Percentiles rank a stretch among this genome's conserved stretches.
These are phyloP conservation scores for Beta vulgaris DNA, from an alignment of 148 eudicot genomes.

Conservation along the genomic window DNA sequence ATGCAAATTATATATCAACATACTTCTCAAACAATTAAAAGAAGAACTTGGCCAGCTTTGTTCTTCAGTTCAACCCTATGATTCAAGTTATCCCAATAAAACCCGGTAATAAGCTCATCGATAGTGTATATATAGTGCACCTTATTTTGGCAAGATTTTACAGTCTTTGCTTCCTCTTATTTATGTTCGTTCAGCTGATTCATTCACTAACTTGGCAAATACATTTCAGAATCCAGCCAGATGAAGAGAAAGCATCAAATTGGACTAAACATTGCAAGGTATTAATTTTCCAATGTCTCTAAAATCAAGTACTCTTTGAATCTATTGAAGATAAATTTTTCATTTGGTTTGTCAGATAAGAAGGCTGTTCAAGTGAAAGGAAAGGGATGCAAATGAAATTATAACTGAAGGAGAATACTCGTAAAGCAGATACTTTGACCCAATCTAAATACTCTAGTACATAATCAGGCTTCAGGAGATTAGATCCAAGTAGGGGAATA, in stretches of 20 bases:
- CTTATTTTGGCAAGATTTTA: neutral
- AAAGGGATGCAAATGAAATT: neutral
- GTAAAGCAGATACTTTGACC: neutral
- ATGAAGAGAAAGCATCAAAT: neutral
- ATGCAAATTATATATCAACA: conserved; percentile 3
- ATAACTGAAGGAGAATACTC: neutral
- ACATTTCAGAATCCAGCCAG: neutral
- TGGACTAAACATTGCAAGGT: neutral
- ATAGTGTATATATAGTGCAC: neutral
- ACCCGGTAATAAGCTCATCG: neutral
- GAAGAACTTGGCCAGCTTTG: neutral
- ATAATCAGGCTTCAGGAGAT: neutral
- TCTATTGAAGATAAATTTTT: neutral
- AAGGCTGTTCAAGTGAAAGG: neutral
- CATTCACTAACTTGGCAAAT: conserved; percentile 4
- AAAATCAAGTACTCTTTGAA: neutral
- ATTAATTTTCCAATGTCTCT: neutral
- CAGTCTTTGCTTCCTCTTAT: neutral
- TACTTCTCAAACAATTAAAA: neutral
- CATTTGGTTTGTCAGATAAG: neutral
- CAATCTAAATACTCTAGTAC: neutral
- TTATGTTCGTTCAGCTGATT: neutral
- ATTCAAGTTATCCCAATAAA: neutral
- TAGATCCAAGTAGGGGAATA: neutral
- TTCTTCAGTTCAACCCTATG: neutral